Evolutionary conservation across 805 yeast species (phyloP), one percentile per base, ranked within the genome.

Genomic region (Pichia deserticola): DNA sequence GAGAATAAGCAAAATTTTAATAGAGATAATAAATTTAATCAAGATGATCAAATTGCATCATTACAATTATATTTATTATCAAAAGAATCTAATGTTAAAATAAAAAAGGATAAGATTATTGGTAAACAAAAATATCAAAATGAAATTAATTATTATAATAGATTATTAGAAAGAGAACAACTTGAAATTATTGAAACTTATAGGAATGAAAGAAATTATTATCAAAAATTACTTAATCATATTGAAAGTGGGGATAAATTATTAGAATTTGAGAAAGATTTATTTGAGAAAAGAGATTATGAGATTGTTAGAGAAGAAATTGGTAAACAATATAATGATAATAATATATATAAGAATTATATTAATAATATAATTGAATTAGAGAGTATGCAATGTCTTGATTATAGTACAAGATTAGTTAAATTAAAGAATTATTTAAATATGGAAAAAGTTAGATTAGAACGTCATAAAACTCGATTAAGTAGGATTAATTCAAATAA

Each of bases 241-340:
- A 6, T 50, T 39, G 47, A 47, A 35, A 10, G 9, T 34, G 34
- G 35, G 8, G 36, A 50, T 37, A 58, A 61, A 7, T 36, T 60
- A 9, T 11, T 32, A 7, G 40, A 42, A 30, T 37, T 37, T 25
- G 65, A 62, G 36, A 57, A 57, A 33, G 74, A 71, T 53, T 44
- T 68, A 37, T 50, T 51, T 5, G 75, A 71, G 44, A 47, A 47
- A 37, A 55, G 68, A 42, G 74, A 70, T 48, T 63, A 52, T 44
- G 69, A 66, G 42, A 35, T 70, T 7, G 43, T 61, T 9, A 53
- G 66, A 32, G 51, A 63, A 20, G 59, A 62, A 40, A 42, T 56
- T 3, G 53, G 52, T 57, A 54, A 60, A 39, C 51, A 60, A 5
- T 67, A 61, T 47, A 53, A 54, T 36, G 57, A 60, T 33, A 56